Conservation (phyloP, 345 rosid genomes). For the Gossypium stocksii region DNA sequence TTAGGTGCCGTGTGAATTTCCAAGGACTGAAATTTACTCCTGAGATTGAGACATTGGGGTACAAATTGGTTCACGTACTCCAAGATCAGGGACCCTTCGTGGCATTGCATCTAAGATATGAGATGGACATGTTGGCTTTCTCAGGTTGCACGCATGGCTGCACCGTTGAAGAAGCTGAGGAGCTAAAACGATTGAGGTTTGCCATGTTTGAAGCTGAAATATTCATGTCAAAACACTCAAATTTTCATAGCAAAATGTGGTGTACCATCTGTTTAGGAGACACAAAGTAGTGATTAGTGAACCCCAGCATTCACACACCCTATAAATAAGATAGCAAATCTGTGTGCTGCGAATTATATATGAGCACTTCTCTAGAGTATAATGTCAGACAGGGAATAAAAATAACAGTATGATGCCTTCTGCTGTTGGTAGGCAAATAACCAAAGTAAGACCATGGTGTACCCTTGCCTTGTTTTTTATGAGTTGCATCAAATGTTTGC, state of each 20-base stretch:
- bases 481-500: background rate
- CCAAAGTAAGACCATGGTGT: background rate
- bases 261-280: background rate
- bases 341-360: background rate
- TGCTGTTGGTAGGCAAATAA: background rate
- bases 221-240: background rate
- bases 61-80: constrained; percentile 64
- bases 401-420: background rate
- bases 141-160: constrained; percentile 97
- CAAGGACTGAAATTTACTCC: constrained; percentile 89
- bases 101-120: constrained; percentile 94
- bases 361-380: background rate
- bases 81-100: constrained; percentile 75
- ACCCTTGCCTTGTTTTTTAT: background rate
- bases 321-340: background rate
- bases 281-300: background rate
- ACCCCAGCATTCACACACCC: background rate
- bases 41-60: constrained; percentile 78
- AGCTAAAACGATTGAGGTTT: constrained; percentile 84
- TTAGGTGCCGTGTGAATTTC: constrained; percentile 88
- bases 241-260: background rate
- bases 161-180: constrained; percentile 77
- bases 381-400: background rate
- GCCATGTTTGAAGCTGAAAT: constrained; percentile 20
- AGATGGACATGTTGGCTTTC: constrained; percentile 99